Evolutionary conservation across 768 basidiomycete genomes (phyloP), one percentile per base, ranked within the genome.

Genomic region (Mycena latifolia): DNA sequence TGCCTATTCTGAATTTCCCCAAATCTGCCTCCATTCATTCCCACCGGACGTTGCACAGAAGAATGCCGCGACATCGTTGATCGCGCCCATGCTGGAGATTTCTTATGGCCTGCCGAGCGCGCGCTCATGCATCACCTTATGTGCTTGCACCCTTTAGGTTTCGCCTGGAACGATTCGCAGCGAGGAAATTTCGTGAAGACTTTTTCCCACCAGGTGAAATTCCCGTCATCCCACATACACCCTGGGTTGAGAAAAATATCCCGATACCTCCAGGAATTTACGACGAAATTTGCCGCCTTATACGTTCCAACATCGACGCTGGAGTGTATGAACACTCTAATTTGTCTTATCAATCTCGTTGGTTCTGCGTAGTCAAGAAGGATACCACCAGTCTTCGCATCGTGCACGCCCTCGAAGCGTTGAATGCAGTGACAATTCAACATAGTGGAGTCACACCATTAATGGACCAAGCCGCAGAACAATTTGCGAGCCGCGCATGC

Each of bases 311-410:
- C 61, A 75, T 84, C 12, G 73, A 64, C 0, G 70, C 80, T 0
- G 80, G 84, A 0, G 76, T 82, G 0, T 55, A 55, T 11, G 53
- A 55, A 27, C 53, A 35, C 8, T 52, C 50, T 9, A 52, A 52
- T 14, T 52, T 75, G 0, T 81, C 80, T 0, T 85, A 85, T 31
- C 70, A 78, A 0, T 80, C 79, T 0, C 58, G 75, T 10, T 83
- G 79, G 81, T 85, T 83, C 55, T 78, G 76, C 31, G 78, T 84
- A 5, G 0, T 25, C 72, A 24, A 55, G 35, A 55, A 55, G 18
- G 53, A 55, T 20, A 37, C 37, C 24, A 55, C 11, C 22, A 54
- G 52, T 22, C 22, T 54, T 5, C 31, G 52, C 4, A 22, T 54
- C 2, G 52, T 54, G 8, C 52, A 54, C n/a, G 12, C n/a, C 15